A percentile compares a stretch with the other conserved stretches of the same genome.
Evolutionary conservation across 164 flowering plant species (phyloP).

Genomic region (Platanus orientalis): DNA sequence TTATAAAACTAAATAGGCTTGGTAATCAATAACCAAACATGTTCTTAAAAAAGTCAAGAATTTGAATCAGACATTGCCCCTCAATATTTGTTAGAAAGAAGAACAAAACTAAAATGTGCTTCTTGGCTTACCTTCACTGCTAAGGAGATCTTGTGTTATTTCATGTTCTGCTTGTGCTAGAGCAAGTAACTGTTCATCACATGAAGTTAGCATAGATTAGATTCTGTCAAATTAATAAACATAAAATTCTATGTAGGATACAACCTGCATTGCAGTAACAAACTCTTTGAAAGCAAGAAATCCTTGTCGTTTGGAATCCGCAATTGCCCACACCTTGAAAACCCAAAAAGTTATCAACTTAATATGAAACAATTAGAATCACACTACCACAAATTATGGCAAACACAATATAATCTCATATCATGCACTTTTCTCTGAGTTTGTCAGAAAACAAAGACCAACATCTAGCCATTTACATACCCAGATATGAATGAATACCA

Average conservation of each 20-base stretch:
- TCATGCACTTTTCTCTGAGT: not conserved
- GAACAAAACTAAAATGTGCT: not conserved
- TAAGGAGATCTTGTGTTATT: slow-evolving; percentile 48
- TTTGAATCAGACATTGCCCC: not conserved
- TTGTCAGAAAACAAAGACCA: not conserved
- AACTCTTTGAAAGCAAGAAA: slow-evolving; percentile 85
- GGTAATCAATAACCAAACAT: not conserved
- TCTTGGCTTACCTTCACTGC: slow-evolving; percentile 38
- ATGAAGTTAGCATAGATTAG: slow-evolving; percentile 5
- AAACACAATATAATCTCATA: not conserved
- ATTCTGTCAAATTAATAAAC: not conserved
- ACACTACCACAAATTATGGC: not conserved
- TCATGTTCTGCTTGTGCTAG: slow-evolving; percentile 81
- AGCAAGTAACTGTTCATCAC: slow-evolving; percentile 54
- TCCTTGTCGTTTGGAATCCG: slow-evolving; percentile 90
- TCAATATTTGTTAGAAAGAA: not conserved
- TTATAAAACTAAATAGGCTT: not conserved
- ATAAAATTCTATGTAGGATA: not conserved
- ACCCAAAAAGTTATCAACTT: not conserved
- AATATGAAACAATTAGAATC: not conserved
- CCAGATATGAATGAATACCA: too few relatives aligned
- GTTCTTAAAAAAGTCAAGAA: not conserved
- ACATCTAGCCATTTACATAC: not conserved
- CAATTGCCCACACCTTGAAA: slow-evolving; percentile 90
- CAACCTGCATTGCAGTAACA: slow-evolving; percentile 85